Evolutionary conservation across 2,329 filamentous ascomycete species (phyloP).

Genomic region (Lasiodiplodia citricola): DNA sequence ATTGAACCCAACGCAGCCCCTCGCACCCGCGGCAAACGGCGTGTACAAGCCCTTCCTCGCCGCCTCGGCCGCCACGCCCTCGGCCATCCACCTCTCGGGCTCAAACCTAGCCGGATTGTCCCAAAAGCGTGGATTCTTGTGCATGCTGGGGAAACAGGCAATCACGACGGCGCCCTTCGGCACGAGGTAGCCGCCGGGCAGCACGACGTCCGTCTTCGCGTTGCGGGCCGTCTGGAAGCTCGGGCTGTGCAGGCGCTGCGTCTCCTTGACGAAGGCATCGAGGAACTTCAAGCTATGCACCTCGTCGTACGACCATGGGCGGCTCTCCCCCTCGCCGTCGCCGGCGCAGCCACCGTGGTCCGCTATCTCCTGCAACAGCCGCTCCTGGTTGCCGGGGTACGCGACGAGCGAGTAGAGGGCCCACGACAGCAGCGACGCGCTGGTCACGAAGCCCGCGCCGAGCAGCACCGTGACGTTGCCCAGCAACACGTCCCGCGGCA

Average conservation of each 20-base stretch:
- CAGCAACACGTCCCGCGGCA: no score
- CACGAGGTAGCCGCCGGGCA: constrained; percentile 1
- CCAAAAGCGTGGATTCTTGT: background rate
- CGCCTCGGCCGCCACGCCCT: background rate
- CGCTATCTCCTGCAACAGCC: background rate
- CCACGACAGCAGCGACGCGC: constrained; percentile 1
- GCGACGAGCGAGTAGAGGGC: background rate
- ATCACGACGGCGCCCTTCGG: background rate
- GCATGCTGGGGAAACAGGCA: background rate
- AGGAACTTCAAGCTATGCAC: background rate
- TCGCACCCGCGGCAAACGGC: constrained; percentile 61
- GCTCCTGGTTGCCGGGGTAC: background rate
- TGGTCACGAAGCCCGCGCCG: background rate
- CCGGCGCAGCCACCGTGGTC: background rate
- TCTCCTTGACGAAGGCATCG: constrained; percentile 1
- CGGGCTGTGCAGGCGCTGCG: background rate
- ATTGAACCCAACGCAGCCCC: constrained; percentile 67
- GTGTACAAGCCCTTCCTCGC: constrained; percentile 55
- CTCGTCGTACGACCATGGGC: background rate
- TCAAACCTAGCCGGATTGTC: background rate
- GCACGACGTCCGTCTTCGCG: background rate
- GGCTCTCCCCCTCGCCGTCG: background rate
- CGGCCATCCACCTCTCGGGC: background rate
- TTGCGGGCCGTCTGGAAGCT: background rate
- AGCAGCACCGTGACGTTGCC: background rate